Evolutionary conservation across 805 yeast genomes (phyloP), one percentile per base, ranked within the genome.

Genomic region (Suhomyces vadensis): DNA sequence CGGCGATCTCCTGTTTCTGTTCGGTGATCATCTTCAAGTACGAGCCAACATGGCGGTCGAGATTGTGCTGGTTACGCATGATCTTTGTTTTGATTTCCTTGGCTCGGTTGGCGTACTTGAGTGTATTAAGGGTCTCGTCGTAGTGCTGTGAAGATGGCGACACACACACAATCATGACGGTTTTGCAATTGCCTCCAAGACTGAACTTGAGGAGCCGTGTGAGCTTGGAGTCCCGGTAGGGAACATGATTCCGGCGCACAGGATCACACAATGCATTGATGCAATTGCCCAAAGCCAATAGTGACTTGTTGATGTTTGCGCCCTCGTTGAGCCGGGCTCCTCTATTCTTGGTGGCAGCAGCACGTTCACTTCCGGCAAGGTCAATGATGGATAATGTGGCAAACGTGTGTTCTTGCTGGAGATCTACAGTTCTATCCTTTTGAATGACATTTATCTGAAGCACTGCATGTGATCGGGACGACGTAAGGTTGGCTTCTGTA

Each of bases 81-180:
- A 87, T 70, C 53, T 87, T 87, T 0, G 96, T 91, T 58, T 87
- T 87, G 53, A 91, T 91, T 52, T 85, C 90, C 58, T 90, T 90
- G 11, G 97, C 97, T 33, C 97, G 71, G 59, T 89, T 82, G 0
- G 97, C 97, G 63, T 91, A 92, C 60, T 88, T 87, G 48, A 92
- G 74, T 0, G 97, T 88, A 61, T 92, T 92, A 41, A 87, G 70
- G 1, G 98, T 91, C 58, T 92, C 98, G 58, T 92, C 98, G 61
- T 89, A 90, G 63, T 92, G 97, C 35, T 73, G 75, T 23, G 87
- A 79, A 47, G 90, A 85, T 0, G 97, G 97, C 3, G 95, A 84
- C 3, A 92, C 78, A 64, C 98, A 92, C 1, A 90, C 97, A 52
- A 92, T 87, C 98, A 92, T 92, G 4, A 89, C 91, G 0, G 98